Base-by-base conservation (phyloP, 2,329 filamentous ascomycete genomes). In the Botrytis tulipae region DNA sequence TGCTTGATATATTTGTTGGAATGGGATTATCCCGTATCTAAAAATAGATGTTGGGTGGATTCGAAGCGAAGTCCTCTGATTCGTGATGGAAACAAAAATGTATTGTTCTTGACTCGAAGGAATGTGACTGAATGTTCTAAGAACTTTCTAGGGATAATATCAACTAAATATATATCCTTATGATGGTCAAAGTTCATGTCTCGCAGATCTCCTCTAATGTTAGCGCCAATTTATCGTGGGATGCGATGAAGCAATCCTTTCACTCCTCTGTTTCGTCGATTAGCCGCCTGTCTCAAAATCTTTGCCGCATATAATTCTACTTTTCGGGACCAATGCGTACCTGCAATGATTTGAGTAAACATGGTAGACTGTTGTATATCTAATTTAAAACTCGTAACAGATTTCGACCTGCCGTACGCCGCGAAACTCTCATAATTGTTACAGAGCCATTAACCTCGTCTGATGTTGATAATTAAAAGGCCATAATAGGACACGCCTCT, bases 221-320 rank as follows among this genome's bases (percentile, higher is more conserved):
- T 59, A 59, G 65, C 65, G 65, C 66, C 37, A 57, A 51, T 44
- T n/a, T 9, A 48, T 57, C 44, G 66, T 57, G 66, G 35, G 35
- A 69, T 69, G 66, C 66, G 48, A 42, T 70, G 68, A 62, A 70
- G 68, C 57, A 70, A 46, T 70, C 66, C 66, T 70, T 8, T 70
- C n/a, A 70, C 54, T 61, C 68, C 54, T 61, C 54, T 62, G 68
- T 62, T 70, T 70, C 57, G 57, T 70, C 54, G 35, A 62, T 70
- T 62, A 70, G 68, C 68, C 68, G 57, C 51, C 8, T 61, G 51
- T 70, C 68, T 70, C 68, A 37, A 70, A 61, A 35, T 62, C 16
- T 70, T 70, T 62, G 16, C 54, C 51, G 37, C 14, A 46, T 44
- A 61, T 20, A 35, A 22, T 37, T 62, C 54, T 60, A 70, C 40